Evolutionary conservation across 1,284 basidiomycete genomes (phyloP), one percentile per base, ranked within the genome.

Genomic region (Moesziomyces parantarcticus): DNA sequence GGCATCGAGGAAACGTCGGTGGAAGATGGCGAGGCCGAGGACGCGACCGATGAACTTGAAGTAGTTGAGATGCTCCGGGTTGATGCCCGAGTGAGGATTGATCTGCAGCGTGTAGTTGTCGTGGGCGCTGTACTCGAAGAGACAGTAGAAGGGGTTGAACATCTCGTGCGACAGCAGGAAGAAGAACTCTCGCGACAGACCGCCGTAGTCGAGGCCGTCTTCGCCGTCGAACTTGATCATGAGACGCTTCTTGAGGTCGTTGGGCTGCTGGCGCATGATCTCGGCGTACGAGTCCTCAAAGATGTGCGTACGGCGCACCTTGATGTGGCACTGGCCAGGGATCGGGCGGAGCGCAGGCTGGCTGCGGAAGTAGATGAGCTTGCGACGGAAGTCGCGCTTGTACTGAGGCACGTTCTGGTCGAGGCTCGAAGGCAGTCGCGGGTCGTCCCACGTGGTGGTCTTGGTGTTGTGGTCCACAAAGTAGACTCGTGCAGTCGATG

Each of bases 151-250:
- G 52, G 83, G 83, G 76, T 85, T 85, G 81, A 86, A 86, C 85
- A 86, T 86, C 73, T 99, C 97, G 86, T 99, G 97, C 32, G 94
- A 97, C 56, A 99, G 88, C 58, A 99, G 87, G 92, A 99, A 99
- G 90, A 99, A 99, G 91, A 96, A 98, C 87, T 99, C 96, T 87
- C 94, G 93, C 46, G 94, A 96, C 49, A 98, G 89, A 87, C 96
- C 96, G 84, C 96, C 96, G 80, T 98, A 99, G 87, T 99, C 97
- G 75, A 99, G 85, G 77, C 95, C 97, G 84, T 99, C 97, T 85
- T 99, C 96, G 50, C 95, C 94, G 75, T 98, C 96, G 82, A 99
- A 99, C 87, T 92, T 97, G 86, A 99, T 92, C 92, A 98, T 97
- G 78, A 99, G 86, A 67, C 97, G 87, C 87, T 94, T 93, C 88